Conservation (phyloP, 2,329 filamentous ascomycete genomes). For the Microcyclospora tardicrescens region DNA sequence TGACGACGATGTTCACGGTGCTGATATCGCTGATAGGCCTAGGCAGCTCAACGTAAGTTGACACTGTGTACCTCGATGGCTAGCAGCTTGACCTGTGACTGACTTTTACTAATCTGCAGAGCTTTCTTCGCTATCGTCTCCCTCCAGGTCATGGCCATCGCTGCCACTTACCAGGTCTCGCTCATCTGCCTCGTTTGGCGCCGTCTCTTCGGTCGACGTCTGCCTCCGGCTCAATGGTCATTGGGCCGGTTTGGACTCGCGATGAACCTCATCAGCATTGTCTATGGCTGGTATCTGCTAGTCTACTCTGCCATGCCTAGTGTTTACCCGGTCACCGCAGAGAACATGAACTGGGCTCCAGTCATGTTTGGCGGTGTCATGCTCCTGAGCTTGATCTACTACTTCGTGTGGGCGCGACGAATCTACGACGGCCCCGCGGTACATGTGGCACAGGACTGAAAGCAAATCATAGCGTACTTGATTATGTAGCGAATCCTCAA, state of each 20-base stretch:
- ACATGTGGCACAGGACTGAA: conserved; percentile 2
- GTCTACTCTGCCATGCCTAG: conserved; percentile 6
- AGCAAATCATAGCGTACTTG: no score
- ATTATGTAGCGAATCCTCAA: no score
- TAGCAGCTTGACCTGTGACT: no score
- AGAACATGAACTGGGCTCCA: conserved; percentile 37
- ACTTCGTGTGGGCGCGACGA: conserved; percentile 22
- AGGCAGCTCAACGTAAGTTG: conserved; percentile 15
- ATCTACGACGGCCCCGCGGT: conserved; percentile 17
- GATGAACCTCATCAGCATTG: conserved; percentile 3
- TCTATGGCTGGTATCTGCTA: not conserved
- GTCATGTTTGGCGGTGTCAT: conserved; percentile 27
- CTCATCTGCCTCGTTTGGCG: conserved; percentile 5
- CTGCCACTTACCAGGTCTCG: conserved; percentile 5
- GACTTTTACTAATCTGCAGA: conserved; percentile 5
- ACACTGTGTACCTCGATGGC: no score
- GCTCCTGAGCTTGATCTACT: conserved; percentile 13
- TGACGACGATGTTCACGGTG: conserved; percentile 8
- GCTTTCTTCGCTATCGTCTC: conserved; percentile 29
- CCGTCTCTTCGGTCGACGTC: conserved; percentile 2
- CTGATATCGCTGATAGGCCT: conserved; percentile 21
- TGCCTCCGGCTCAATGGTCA: conserved; percentile 3
- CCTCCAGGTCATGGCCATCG: conserved; percentile 13
- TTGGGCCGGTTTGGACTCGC: conserved; percentile 16
- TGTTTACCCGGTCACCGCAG: conserved; percentile 15